Base-by-base conservation (phyloP, 208 protist species). In the Acanthamoeba triangularis region DNA sequence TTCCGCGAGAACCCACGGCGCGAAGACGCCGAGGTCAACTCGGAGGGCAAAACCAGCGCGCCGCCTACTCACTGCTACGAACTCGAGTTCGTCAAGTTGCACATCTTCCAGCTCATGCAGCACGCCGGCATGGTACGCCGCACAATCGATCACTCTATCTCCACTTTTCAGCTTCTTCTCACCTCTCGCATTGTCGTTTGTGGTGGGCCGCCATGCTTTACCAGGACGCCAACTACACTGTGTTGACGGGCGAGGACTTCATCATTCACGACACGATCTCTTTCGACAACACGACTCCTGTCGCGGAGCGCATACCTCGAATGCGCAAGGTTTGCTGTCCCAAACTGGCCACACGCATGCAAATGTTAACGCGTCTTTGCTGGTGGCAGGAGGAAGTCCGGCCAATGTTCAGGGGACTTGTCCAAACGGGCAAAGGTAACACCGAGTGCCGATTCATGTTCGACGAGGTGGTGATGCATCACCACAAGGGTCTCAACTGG, bases 101-200 rank as follows among this genome's bases (percentile, higher is more conserved):
- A 94, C 72, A 54, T 94, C 30, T 94, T 94, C 69, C 91, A 94
- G 35, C 69, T 94, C 30, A n/a, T 85, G n/a, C 69, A 65, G 35
- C 56, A 87, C n/a, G 72, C 44, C 33, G 91, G 91, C 65, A 59
- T 23, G 67, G 91, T 94, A 85, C 37, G 16, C 30, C 2, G 84
- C 23, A 25, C 28, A 0, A 84, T n/a, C 8, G 5, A 25, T 87
- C 44, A 49, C 28, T 14, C n/a, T n/a, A n/a, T n/a, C 56, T 35
- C 33, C 56, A 11, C 25, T 28, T 0, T 93, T 41, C 23, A 16
- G 20, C 47, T 72, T 80, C 23, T 80, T 82, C 74, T 37, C 8
- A n/a, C 8, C 8, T 82, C 1, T 11, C 6, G 61, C 52, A 10
- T 63, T 63, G 6, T 63, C 56, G 25, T 28, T 61, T 49, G 28